Evolutionary conservation across 441 rosid species (phyloP).

Genomic region (Arabidopsis hybrid): DNA sequence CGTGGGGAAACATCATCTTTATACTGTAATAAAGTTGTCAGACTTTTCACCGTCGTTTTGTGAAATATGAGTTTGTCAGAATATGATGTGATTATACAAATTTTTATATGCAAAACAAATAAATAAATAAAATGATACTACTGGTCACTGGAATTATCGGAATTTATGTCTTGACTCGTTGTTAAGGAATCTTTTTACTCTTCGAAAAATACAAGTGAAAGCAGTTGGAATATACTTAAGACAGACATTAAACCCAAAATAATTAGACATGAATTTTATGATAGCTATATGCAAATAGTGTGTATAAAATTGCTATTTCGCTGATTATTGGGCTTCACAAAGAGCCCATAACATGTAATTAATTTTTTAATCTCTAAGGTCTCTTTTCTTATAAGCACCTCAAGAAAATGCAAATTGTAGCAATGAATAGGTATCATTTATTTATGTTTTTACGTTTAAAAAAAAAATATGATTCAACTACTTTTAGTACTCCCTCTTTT

Average conservation of each 20-base stretch:
- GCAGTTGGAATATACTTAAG: neutral
- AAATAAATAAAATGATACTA: neutral
- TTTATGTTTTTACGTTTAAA: too few species aligned
- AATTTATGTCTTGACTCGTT: neutral
- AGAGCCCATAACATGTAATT: neutral
- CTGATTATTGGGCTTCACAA: neutral
- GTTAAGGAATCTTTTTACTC: neutral
- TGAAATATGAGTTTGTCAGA: neutral
- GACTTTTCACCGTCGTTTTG: neutral
- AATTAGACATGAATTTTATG: too few species aligned
- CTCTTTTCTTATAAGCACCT: too few species aligned
- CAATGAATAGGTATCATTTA: too few species aligned
- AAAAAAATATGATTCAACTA: too few species aligned
- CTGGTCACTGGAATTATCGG: neutral
- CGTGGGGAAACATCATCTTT: neutral
- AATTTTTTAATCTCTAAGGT: too few species aligned
- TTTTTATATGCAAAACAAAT: too few species aligned
- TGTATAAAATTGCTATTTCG: too few species aligned
- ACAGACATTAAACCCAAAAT: neutral
- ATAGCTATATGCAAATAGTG: too few species aligned
- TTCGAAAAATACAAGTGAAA: conserved; percentile 4
- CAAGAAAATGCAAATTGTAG: too few species aligned
- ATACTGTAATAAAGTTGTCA: neutral
- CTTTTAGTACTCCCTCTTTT: too few species aligned
- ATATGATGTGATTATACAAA: too few species aligned